phyloP scores from a whole-genome alignment of 1,284 basidiomycete genomes.

The Xanthoconium separans region DNA sequence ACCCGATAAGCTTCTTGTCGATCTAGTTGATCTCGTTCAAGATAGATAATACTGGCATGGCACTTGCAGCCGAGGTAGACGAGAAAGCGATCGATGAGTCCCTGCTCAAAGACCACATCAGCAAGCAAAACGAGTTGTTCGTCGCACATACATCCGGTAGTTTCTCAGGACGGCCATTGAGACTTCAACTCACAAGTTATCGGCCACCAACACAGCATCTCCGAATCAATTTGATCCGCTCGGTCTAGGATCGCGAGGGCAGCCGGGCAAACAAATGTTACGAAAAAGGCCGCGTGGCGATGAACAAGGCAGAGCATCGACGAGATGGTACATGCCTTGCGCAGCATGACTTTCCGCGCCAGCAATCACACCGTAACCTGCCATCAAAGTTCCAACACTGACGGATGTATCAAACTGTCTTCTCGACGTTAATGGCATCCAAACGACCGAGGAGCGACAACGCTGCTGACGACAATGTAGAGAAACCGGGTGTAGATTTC shows the following conservation, averaged over 20 bases:
- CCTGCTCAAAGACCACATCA: slow-evolving; percentile 44
- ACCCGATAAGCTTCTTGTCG: slow-evolving; percentile 71
- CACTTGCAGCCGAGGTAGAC: too few species aligned
- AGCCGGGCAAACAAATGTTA: slow-evolving; percentile 89
- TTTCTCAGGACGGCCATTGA: slow-evolving; percentile 97
- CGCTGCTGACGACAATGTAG: slow-evolving; percentile 80
- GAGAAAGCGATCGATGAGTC: too few species aligned
- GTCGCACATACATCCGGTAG: slow-evolving; percentile 84
- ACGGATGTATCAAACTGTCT: slow-evolving; percentile 72
- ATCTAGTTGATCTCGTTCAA: slow-evolving; percentile 89
- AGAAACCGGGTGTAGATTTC: slow-evolving; percentile 93
- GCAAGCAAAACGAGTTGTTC: slow-evolving; percentile 23
- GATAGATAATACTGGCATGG: slow-evolving; percentile 87
- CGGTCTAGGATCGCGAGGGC: slow-evolving; percentile 85
- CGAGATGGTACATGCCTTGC: slow-evolving; percentile 61
- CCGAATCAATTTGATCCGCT: slow-evolving; percentile 74
- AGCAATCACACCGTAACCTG: slow-evolving; percentile 80
- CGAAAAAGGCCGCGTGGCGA: neutral
- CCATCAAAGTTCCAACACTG: slow-evolving; percentile 93
- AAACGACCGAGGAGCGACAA: slow-evolving; percentile 81
- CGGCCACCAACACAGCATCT: slow-evolving; percentile 89
- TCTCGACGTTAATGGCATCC: slow-evolving; percentile 57
- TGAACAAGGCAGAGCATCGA: neutral
- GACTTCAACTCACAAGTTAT: slow-evolving; percentile 89
- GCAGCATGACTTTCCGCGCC: slow-evolving; percentile 93